These are phyloP conservation scores for Kodamaea anthophila DNA, from an alignment of 1,139 yeast genomes.

Conservation along the genomic window DNA sequence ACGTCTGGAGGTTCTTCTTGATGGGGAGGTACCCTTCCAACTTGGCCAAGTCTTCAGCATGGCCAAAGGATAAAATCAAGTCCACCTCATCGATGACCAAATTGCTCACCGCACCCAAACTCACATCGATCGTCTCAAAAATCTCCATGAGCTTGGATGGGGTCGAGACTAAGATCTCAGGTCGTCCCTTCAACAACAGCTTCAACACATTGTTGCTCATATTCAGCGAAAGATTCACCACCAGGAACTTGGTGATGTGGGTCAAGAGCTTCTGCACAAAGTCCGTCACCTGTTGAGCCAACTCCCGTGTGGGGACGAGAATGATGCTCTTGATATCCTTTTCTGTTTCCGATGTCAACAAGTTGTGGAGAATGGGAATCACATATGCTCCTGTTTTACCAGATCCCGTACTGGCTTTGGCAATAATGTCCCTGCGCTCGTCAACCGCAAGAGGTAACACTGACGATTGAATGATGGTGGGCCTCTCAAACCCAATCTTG, in stretches of 20 bases:
- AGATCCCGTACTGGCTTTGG: conserved; percentile 85
- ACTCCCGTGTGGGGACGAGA: conserved; percentile 80
- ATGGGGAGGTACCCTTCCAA: conserved; percentile 61
- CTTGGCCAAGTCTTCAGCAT: conserved; percentile 72
- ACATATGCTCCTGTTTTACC: conserved; percentile 86
- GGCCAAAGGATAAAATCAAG: conserved; percentile 83
- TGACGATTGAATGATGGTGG: conserved; percentile 84
- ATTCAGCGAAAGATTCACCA: conserved; percentile 70
- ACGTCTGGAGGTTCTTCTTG: conserved; percentile 75
- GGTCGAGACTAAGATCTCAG: conserved; percentile 81
- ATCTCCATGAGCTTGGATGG: conserved; percentile 70
- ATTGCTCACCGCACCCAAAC: conserved; percentile 52
- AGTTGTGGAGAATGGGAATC: conserved; percentile 69
- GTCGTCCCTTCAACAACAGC: conserved; percentile 64
- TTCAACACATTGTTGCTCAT: conserved; percentile 67
- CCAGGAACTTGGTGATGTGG: conserved; percentile 61
- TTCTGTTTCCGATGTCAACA: conserved; percentile 34
- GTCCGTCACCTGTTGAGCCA: conserved; percentile 74
- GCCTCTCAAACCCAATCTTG: conserved; percentile 73
- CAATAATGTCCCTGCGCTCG: conserved; percentile 80
- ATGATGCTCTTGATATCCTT: conserved; percentile 47
- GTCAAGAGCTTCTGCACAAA: conserved; percentile 63
- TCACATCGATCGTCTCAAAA: conserved; percentile 46
- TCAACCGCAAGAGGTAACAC: conserved; percentile 90
- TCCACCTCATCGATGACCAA: conserved; percentile 96